A percentile compares a stretch with the other conserved stretches of the same genome.
These are phyloP conservation scores for Trichoderma atroviride DNA, from an alignment of 2,329 filamentous ascomycete species.

Conservation along the genomic window DNA sequence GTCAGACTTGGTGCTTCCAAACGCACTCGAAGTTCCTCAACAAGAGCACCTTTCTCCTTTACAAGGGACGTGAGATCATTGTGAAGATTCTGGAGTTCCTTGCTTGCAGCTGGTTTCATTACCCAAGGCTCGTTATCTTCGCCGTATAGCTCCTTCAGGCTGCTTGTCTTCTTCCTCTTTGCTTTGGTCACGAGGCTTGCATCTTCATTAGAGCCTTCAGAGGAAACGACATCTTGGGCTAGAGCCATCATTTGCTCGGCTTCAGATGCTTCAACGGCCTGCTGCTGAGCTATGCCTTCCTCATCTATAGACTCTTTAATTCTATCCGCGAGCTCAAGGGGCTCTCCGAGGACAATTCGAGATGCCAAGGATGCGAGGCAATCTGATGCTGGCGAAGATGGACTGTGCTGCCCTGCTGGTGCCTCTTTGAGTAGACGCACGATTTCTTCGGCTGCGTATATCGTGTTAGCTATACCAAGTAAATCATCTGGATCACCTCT, in stretches of 20 bases:
- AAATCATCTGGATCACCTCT: slow-evolving; percentile 92
- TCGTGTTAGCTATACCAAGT: slow-evolving; percentile 78
- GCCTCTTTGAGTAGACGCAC: slow-evolving; percentile 48
- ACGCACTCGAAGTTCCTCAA: slow-evolving; percentile 61
- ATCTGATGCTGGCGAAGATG: slow-evolving; percentile 26
- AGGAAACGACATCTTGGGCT: slow-evolving; percentile 69
- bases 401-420: slow-evolving; percentile 25
- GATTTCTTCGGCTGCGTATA: slow-evolving; percentile 72
- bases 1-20: slow-evolving; percentile 68
- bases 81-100: slow-evolving; percentile 68
- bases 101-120: slow-evolving; percentile 70
- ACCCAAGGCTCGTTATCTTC: slow-evolving; percentile 64
- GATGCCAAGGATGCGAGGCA: slow-evolving; percentile 52
- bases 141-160: slow-evolving; percentile 60
- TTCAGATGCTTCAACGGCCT: slow-evolving; percentile 73
- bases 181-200: slow-evolving; percentile 58
- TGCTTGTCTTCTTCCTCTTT: slow-evolving; percentile 49
- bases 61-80: slow-evolving; percentile 62
- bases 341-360: slow-evolving; percentile 68
- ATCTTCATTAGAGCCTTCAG: slow-evolving; percentile 65
- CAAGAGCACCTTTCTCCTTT: slow-evolving; percentile 62
- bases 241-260: slow-evolving; percentile 71
- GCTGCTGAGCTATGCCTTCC: slow-evolving; percentile 80
- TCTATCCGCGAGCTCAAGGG: slow-evolving; percentile 66
- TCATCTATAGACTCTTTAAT: slow-evolving; percentile 87